Conservation (phyloP, 2,329 filamentous ascomycete species). For the Fusarium armeniacum region DNA sequence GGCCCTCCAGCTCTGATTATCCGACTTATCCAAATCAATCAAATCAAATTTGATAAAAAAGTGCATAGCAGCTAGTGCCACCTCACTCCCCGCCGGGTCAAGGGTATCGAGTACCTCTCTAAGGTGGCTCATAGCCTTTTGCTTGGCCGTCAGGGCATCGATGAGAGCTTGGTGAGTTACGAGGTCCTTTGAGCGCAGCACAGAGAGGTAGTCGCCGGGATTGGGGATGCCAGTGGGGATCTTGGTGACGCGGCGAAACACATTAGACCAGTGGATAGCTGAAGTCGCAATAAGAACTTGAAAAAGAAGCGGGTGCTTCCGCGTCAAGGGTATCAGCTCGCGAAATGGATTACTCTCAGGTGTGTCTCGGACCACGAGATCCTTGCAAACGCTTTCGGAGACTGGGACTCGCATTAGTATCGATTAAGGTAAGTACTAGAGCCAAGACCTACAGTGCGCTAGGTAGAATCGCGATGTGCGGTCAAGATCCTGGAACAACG, state of each 20-base stretch:
- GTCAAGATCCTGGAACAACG: constrained; percentile 68
- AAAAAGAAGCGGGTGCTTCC: constrained; percentile 61
- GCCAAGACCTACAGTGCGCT: constrained; percentile 60
- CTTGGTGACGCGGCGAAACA: constrained; percentile 54
- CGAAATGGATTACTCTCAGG: constrained; percentile 63
- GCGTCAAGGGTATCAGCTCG: constrained; percentile 63
- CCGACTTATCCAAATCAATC: constrained; percentile 62
- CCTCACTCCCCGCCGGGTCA: constrained; percentile 60
- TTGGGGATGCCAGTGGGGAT: constrained; percentile 53
- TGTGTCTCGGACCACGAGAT: constrained; percentile 65
- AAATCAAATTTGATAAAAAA: constrained; percentile 67
- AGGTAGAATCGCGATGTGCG: constrained; percentile 62
- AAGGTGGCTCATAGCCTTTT: constrained; percentile 62
- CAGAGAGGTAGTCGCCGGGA: constrained; percentile 55
- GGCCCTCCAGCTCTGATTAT: constrained; percentile 60
- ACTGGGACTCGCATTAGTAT: constrained; percentile 55
- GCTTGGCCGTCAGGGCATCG: constrained; percentile 63
- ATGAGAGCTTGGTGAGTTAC: constrained; percentile 59
- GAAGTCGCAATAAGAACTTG: constrained; percentile 65
- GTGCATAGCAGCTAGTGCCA: constrained; percentile 63
- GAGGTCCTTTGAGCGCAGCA: constrained; percentile 57
- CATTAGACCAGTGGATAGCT: constrained; percentile 64
- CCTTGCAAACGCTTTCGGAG: constrained; percentile 65
- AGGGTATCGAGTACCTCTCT: constrained; percentile 57
- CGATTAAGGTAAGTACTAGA: constrained; percentile 17